Percentiles rank a stretch among this genome's conserved stretches.
Evolutionary conservation across 495 filamentous ascomycete species (phyloP).

Genomic region (Eremomyces bilateralis): DNA sequence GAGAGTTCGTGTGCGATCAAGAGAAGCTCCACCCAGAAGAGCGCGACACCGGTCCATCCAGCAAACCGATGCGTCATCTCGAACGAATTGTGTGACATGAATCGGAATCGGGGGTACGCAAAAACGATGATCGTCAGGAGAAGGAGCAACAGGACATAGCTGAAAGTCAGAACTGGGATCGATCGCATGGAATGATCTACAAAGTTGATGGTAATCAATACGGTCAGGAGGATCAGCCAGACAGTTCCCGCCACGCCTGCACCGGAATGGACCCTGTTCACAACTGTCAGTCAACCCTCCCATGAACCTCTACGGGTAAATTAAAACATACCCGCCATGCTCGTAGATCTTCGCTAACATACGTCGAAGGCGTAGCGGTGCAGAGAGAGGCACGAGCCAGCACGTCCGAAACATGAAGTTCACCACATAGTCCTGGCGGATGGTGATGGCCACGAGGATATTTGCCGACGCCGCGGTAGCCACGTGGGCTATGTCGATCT

Average conservation of each 20-base stretch:
- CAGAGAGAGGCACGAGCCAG: conserved; percentile 6
- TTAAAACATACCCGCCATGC: no score
- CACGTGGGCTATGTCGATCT: conserved; percentile 13
- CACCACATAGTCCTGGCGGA: conserved; percentile 20
- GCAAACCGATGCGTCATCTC: conserved; percentile 45
- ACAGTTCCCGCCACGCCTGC: conserved; percentile 9
- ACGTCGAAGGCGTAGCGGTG: conserved; percentile 9
- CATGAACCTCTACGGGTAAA: no score
- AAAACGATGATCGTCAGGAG: conserved; percentile 19
- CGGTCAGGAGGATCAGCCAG: conserved; percentile 13
- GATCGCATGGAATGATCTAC: background rate
- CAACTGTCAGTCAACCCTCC: no score
- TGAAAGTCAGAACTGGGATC: conserved; percentile 1
- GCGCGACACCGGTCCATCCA: conserved; percentile 35
- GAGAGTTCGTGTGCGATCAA: conserved; percentile 16
- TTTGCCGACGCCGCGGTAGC: conserved; percentile 24
- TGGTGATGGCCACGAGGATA: conserved; percentile 21
- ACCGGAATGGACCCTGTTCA: conserved; percentile 13
- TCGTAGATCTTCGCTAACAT: conserved; percentile 13
- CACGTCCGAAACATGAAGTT: conserved; percentile 13
- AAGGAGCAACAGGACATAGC: conserved; percentile 10
- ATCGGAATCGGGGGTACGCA: conserved; percentile 28
- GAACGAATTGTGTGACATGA: conserved; percentile 37
- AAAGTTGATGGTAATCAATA: conserved; percentile 3
- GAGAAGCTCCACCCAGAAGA: conserved; percentile 35